A percentile compares a stretch with the other conserved stretches of the same genome.
These are phyloP conservation scores for Talaromyces sp. DNA, from an alignment of 2,329 filamentous ascomycete genomes.

Conservation along the genomic window DNA sequence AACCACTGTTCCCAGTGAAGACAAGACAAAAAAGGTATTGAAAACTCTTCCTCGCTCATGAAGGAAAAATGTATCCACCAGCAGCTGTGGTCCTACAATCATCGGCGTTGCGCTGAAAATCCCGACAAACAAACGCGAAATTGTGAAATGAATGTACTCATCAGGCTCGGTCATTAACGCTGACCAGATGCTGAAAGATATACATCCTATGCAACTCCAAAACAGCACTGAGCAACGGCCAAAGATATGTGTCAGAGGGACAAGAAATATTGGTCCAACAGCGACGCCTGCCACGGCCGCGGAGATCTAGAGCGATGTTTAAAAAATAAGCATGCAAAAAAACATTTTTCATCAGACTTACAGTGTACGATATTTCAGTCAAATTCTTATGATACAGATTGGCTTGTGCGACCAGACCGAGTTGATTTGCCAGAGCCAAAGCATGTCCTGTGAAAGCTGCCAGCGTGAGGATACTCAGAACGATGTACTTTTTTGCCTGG, in stretches of 20 bases:
- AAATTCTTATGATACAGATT: slow-evolving; percentile 14
- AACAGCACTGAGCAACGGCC: slow-evolving; percentile 7
- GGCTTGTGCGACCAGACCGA: slow-evolving; percentile 12
- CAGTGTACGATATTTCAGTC: slow-evolving; percentile 13
- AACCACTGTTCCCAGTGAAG: neutral
- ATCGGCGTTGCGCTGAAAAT: slow-evolving; percentile 6
- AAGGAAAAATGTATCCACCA: slow-evolving; percentile 9
- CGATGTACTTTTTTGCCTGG: slow-evolving; percentile 7
- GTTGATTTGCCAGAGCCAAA: slow-evolving; percentile 8
- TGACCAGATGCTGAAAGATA: slow-evolving; percentile 7
- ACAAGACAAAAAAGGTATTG: slow-evolving; percentile 7
- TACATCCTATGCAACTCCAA: slow-evolving; percentile 7
- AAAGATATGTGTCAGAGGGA: slow-evolving; percentile 9
- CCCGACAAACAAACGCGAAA: slow-evolving; percentile 9
- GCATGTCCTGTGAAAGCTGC: slow-evolving; percentile 6
- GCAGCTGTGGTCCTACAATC: slow-evolving; percentile 8
- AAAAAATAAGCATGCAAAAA: neutral
- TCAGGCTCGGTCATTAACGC: slow-evolving; percentile 6
- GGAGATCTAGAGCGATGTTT: neutral
- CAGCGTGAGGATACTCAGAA: slow-evolving; percentile 5
- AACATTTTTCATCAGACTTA: neutral
- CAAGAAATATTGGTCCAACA: slow-evolving; percentile 2
- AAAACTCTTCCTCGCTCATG: slow-evolving; percentile 9
- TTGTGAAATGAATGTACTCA: slow-evolving; percentile 8
- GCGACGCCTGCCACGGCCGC: slow-evolving; percentile 4